Evolutionary conservation across 257 asterid genomes (phyloP).

Genomic region (Henckelia pumila): DNA sequence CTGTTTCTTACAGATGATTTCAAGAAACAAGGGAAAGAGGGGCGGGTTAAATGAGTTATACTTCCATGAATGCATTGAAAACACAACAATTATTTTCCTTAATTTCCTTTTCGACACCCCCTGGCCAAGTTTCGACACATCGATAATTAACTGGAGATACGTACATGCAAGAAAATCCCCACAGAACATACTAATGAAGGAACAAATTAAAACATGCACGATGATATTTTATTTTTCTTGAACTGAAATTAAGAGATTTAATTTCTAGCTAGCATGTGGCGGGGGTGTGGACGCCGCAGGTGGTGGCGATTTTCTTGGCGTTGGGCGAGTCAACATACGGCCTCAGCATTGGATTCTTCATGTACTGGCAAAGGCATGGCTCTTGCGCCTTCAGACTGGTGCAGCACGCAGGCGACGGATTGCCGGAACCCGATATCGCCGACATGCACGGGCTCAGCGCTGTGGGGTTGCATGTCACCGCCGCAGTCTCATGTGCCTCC

Average conservation of each 20-base stretch:
- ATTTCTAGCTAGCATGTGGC: no score
- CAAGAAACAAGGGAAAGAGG: no score
- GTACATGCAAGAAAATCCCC: no score
- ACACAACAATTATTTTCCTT: no score
- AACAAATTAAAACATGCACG: not conserved
- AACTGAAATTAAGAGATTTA: no score
- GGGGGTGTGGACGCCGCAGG: conserved; percentile 18
- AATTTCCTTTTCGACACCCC: not conserved
- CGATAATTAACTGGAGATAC: no score
- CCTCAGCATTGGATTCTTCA: conserved; percentile 7
- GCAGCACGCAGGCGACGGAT: conserved; percentile 14
- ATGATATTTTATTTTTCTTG: not conserved
- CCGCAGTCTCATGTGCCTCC: conserved; percentile 7
- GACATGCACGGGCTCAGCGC: not conserved
- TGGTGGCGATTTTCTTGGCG: conserved; percentile 1
- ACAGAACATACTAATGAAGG: no score
- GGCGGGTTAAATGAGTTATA: no score
- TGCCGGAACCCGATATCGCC: not conserved
- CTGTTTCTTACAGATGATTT: no score
- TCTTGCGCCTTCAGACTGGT: conserved; percentile 13
- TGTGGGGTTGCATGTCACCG: conserved; percentile 15
- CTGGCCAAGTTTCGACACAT: not conserved
- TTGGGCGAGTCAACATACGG: conserved; percentile 9
- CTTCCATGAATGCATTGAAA: no score
- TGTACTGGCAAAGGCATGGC: conserved; percentile 23